Conservation (phyloP, 2,329 filamentous ascomycete genomes). For the Bipolaris oryzae region DNA sequence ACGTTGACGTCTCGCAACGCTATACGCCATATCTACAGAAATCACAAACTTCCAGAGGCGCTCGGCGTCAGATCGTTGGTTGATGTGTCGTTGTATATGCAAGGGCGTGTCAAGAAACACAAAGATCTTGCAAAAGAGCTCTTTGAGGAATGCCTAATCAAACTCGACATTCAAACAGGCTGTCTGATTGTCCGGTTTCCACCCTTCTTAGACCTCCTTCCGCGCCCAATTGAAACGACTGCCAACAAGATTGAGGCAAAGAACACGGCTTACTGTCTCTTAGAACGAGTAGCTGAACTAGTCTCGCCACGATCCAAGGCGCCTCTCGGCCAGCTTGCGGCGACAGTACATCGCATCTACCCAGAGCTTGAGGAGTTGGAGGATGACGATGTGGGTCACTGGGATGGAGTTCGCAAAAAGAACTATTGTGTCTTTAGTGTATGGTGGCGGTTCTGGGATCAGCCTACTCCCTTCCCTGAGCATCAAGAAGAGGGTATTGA, state of each 20-base stretch:
- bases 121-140: slow-evolving; percentile 62
- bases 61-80: slow-evolving; percentile 68
- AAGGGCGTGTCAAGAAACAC: slow-evolving; percentile 58
- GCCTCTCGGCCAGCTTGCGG: slow-evolving; percentile 52
- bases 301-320: slow-evolving; percentile 56
- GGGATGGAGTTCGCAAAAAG: slow-evolving; percentile 10
- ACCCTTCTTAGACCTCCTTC: slow-evolving; percentile 26
- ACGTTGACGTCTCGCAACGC: slow-evolving; percentile 83
- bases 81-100: slow-evolving; percentile 52
- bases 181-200: slow-evolving; percentile 42
- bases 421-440: slow-evolving; percentile 30
- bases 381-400: neutral
- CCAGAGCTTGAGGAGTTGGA: slow-evolving; percentile 28
- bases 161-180: slow-evolving; percentile 51
- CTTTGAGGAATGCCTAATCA: slow-evolving; percentile 56
- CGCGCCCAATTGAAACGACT: slow-evolving; percentile 17
- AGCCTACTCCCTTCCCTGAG: slow-evolving; percentile 19
- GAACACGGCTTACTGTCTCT: slow-evolving; percentile 50
- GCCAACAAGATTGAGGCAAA: slow-evolving; percentile 28
- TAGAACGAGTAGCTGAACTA: slow-evolving; percentile 57
- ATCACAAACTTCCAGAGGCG: slow-evolving; percentile 69
- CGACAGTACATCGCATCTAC: slow-evolving; percentile 52
- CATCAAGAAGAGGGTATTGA: slow-evolving; percentile 7
- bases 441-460: slow-evolving; percentile 34
- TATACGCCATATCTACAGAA: slow-evolving; percentile 68